Evolutionary conservation across 2,329 filamentous ascomycete species (phyloP), one percentile per base, ranked within the genome.

Genomic region (Fusarium setosum): DNA sequence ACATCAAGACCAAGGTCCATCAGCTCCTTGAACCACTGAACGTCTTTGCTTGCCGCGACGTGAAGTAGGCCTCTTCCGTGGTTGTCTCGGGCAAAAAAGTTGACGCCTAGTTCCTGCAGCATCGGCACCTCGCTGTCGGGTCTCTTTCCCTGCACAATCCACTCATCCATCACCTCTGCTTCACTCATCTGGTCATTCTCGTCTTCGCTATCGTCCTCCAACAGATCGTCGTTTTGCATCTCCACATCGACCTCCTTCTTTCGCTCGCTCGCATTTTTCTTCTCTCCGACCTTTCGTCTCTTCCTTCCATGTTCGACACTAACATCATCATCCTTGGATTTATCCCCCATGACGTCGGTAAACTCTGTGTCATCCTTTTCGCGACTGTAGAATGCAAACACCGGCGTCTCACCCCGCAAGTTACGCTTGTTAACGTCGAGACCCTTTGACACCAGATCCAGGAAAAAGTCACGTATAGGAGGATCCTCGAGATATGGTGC

Each of bases 11-110:
- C 74, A 38, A 61, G 42, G 6, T 56, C 66, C 59, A 75, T 54
- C 41, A 78, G 29, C 13, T 53, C 56, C 57, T 68, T 59, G 51
- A 76, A 77, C 20, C 56, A 40, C 5, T 29, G 35, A 5, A 61
- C 57, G 7, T 61, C 49, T 24, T 63, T 64, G 5, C 23, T 26
- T 12, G 67, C 72, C 12, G 72, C 74, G n/a, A 70, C 55, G 44
- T 79, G 76, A 35, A 79, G 45, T 45, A 77, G 34, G 2, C 70
- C 67, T 37, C 71, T 59, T 1, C 76, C 75, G 3, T 45, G 48
- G 17, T 44, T 18, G 48, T 77, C 73, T 20, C 49, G 60, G 5
- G 54, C 73, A 3, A 35, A 53, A 15, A 76, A 73, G 55, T 79
- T 73, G 2, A 66, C 74, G 2, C 72, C 75, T 1, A 66, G 18